Percentiles rank a stretch among this genome's conserved stretches.
phyloP scores from a whole-genome alignment of 768 basidiomycete species.

The Amanita muscaria region DNA sequence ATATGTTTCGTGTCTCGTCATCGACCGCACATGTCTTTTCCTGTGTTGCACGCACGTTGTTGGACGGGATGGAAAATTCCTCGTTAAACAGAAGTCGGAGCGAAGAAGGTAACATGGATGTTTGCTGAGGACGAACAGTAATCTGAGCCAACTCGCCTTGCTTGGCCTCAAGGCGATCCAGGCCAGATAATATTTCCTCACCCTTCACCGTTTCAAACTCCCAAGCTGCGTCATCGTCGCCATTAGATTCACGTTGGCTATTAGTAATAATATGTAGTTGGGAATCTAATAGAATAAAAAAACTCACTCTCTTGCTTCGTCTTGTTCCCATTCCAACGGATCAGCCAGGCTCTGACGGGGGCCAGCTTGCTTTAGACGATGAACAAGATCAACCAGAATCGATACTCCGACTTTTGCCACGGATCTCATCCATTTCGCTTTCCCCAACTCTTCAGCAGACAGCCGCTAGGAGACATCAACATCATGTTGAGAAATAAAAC shows the following conservation, averaged over 20 bases:
- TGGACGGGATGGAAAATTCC: conserved; percentile 18
- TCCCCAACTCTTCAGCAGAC: conserved; percentile 80
- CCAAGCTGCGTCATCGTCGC: conserved; percentile 44
- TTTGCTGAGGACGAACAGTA: conserved; percentile 41
- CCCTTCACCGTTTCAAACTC: conserved; percentile 69
- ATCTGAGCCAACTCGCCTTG: conserved; percentile 23
- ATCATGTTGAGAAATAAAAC: background rate
- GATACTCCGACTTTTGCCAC: conserved; percentile 57
- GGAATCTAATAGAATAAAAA: background rate
- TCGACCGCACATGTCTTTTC: background rate
- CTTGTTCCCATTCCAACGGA: conserved; percentile 63
- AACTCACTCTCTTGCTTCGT: conserved; percentile 49
- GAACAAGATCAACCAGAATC: conserved; percentile 71
- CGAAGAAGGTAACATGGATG: conserved; percentile 63
- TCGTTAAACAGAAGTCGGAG: conserved; percentile 74
- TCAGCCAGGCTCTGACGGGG: conserved; percentile 71
- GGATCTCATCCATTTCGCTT: conserved; percentile 85
- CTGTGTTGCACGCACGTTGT: background rate
- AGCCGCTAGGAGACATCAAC: conserved; percentile 47
- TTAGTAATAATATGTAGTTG: background rate
- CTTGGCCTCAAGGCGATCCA: conserved; percentile 10
- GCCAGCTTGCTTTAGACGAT: conserved; percentile 68
- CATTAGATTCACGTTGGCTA: conserved; percentile 15
- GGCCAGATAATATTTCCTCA: conserved; percentile 13
- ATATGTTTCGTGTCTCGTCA: background rate